Evolutionary conservation across 345 rosid species (phyloP), one percentile per base, ranked within the genome.

Genomic region (Acer yangbiense): DNA sequence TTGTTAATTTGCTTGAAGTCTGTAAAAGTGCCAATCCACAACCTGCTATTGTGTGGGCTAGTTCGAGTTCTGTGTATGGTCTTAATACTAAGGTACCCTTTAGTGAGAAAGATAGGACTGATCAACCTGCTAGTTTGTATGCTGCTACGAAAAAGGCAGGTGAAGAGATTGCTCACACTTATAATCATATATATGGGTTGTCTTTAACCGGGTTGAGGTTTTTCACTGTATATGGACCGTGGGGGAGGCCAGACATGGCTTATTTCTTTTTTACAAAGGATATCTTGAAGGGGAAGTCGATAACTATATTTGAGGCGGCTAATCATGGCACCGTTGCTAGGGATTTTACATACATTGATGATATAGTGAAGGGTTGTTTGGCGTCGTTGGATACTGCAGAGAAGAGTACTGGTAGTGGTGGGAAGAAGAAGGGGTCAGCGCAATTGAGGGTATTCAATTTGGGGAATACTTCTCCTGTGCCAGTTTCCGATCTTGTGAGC

Each of bases 221-320:
- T 65, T 94, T 94, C 83, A 94, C 98, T 0, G 98, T 94, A 32
- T 94, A 94, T 66, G 98, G 98, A 1, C 98, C 97, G 1, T 92
- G 98, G 98, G 98, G 98, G 16, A 89, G 97, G 73, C 97, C 98
- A 3, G 98, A 94, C 82, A 94, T 94, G 98, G 97, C 97, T 6
- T 94, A 94, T 81, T 94, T 94, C 89, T 94, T 92, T 81, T 94
- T 94, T 81, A 92, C 98, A 0, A 94, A 75, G 76, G 95, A 94
- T 76, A 90, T 94, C 6, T 78, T 94, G 72, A 89, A 87, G 64
- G 90, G 98, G 39, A 94, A 89, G 83, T 58, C 85, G 10, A 92
- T 94, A 12, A 66, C 97, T 0, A 87, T 94, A 3, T 94, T 94
- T 72, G 98, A 94, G 80, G 90, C 87, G 0, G 81, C 90, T 41